Percentiles rank a stretch among this genome's conserved stretches.
phyloP scores from a whole-genome alignment of 192 early-diverging fungal genomes.

The Podila verticillata region DNA sequence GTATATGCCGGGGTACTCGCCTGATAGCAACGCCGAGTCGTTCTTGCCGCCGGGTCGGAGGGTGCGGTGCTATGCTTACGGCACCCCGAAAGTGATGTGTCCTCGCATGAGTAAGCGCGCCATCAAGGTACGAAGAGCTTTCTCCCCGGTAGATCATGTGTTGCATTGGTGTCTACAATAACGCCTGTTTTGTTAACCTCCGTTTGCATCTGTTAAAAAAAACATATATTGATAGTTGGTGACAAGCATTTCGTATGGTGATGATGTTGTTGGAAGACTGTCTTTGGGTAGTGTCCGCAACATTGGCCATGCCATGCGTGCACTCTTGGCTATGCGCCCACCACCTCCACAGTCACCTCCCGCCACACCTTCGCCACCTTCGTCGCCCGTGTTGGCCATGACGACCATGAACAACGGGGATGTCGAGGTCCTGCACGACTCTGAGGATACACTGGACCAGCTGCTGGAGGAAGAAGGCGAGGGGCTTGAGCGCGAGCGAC shows the following conservation, averaged over 20 bases:
- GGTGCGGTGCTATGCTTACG: constrained; percentile 58
- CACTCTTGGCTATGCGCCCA: constrained; percentile 39
- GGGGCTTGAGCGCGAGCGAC: not conserved
- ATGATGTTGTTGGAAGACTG: constrained; percentile 49
- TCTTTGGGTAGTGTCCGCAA: constrained; percentile 51
- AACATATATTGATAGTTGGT: constrained; percentile 44
- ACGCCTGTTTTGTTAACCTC: too few species aligned
- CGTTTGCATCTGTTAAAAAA: too few species aligned
- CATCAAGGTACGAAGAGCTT: constrained; percentile 25
- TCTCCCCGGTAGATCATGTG: not conserved
- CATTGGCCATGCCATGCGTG: constrained; percentile 42
- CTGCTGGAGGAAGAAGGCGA: constrained; percentile 39
- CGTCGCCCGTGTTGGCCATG: not conserved
- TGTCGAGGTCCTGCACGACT: constrained; percentile 30
- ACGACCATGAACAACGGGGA: not conserved
- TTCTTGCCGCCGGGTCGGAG: constrained; percentile 55
- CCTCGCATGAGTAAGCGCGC: constrained; percentile 52
- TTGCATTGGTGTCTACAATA: too few species aligned
- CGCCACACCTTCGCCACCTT: constrained; percentile 5
- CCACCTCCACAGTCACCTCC: constrained; percentile 30
- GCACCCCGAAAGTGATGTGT: constrained; percentile 56
- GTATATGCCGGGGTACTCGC: constrained; percentile 37
- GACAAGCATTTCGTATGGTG: constrained; percentile 50
- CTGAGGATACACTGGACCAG: constrained; percentile 24
- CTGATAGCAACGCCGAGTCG: constrained; percentile 10